These are phyloP conservation scores for Termitomyces eurrhizus DNA, from an alignment of 768 basidiomycete species.

Conservation along the genomic window DNA sequence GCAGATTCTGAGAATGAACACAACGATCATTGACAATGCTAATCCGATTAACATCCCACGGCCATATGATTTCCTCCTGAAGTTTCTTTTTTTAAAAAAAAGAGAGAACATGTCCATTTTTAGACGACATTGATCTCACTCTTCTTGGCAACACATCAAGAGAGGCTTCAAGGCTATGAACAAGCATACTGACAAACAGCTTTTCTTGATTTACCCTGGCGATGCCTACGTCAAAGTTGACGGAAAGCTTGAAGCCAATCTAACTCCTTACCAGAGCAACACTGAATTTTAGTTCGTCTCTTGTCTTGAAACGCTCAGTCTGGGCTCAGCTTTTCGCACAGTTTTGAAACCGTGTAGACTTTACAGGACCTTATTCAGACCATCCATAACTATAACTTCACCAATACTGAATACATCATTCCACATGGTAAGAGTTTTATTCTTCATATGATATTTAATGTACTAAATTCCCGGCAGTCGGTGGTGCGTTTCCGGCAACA, in stretches of 20 bases:
- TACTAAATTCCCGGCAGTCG: constrained; percentile 16
- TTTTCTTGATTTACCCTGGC: constrained; percentile 29
- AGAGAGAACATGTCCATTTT: background rate
- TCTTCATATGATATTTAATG: background rate
- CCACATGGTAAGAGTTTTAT: constrained; percentile 24
- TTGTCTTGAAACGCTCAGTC: background rate
- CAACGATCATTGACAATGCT: too few species aligned
- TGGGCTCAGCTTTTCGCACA: background rate
- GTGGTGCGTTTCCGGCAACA: constrained; percentile 30
- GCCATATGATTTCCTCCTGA: too few species aligned
- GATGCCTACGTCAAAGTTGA: constrained; percentile 25
- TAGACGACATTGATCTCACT: constrained; percentile 28
- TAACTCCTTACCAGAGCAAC: constrained; percentile 27
- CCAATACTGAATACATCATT: constrained; percentile 31
- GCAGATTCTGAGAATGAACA: too few species aligned
- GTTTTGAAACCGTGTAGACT: constrained; percentile 28
- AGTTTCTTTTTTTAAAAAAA: too few species aligned
- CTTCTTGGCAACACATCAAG: constrained; percentile 19
- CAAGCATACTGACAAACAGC: constrained; percentile 21
- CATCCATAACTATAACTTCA: constrained; percentile 28
- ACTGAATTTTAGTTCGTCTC: constrained; percentile 31
- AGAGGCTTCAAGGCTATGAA: constrained; percentile 25
- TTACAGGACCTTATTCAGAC: constrained; percentile 27
- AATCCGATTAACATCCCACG: too few species aligned
- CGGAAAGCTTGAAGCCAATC: constrained; percentile 28